Base-by-base conservation (phyloP, 306 rosid genomes). In the Inga leiocalycina region DNA sequence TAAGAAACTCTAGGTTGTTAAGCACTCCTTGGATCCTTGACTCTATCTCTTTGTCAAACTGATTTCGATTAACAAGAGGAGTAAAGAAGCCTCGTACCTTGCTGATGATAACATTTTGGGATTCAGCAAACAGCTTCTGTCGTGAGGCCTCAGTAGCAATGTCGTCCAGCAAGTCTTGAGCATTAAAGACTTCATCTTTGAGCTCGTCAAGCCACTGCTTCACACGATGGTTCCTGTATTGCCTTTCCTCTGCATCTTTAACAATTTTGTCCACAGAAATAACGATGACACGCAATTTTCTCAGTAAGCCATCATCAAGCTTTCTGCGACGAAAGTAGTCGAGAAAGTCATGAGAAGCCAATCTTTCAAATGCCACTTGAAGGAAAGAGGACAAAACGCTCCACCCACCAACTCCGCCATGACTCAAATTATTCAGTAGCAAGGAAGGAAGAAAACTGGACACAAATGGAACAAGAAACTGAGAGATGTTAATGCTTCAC, bases 201-300 rank as follows among this genome's bases (percentile, higher is more conserved):
- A 71, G 75, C 17, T 43, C 35, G 15, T 41, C 35, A 43, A 71
- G 75, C 75, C 75, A 71, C 34, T 11, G 30, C 52, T 71, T 71
- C 35, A 71, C 75, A 22, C 6, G 1, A 0, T 2, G 75, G 27
- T 44, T 14, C 11, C 20, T 43, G 15, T 71, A 71, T 24, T 71
- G 54, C 54, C 34, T 71, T 71, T 71, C 75, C 75, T 71, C 75
- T 43, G 75, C 75, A 71, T 43, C 54, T 71, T 71, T 35, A 10
- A 71, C 6, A 11, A 71, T 30, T 3, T 43, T 49, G 11, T 22
- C 22, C 10, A 71, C 54, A 71, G 75, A 43, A 43, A 41, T 2
- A 44, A 71, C 54, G 35, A 12, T n/a, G 2, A 2, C 5, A 8
- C 7, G 52, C 8, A 71, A 3, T 4, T 71, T 44, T 44, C 2